Evolutionary conservation across 768 basidiomycete species (phyloP).

Genomic region (Favolaschia claudopus): DNA sequence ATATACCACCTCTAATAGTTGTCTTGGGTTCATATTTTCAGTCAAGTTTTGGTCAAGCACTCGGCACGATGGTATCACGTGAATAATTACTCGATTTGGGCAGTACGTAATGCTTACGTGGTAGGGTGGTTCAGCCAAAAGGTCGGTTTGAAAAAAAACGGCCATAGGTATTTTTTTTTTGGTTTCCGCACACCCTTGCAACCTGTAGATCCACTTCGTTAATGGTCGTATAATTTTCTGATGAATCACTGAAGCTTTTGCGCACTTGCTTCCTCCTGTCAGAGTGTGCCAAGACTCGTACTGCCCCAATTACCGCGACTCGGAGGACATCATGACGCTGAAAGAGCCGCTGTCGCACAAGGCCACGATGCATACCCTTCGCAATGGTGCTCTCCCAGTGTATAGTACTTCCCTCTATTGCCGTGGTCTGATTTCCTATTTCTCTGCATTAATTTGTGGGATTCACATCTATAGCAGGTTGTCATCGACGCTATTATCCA

Average conservation of each 20-base stretch:
- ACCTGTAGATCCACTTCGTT: no score
- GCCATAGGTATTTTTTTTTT: no score
- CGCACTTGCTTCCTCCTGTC: background rate
- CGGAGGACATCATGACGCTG: background rate
- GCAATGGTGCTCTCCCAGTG: constrained; percentile 30
- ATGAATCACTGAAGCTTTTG: background rate
- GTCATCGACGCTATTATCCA: constrained; percentile 28
- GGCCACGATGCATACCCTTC: constrained; percentile 30
- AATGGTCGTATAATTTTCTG: no score
- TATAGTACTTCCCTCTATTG: constrained; percentile 37
- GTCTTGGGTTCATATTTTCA: no score
- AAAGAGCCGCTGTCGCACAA: constrained; percentile 17
- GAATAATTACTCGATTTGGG: no score
- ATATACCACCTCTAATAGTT: no score
- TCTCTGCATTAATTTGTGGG: background rate
- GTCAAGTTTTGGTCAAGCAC: no score
- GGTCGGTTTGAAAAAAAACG: no score
- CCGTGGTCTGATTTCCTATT: constrained; percentile 9
- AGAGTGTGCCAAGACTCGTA: background rate
- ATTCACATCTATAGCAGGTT: constrained; percentile 23
- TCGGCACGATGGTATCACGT: no score
- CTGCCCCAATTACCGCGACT: background rate
- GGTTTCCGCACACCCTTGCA: no score
- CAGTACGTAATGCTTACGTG: no score
- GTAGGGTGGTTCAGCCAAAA: no score